Conservation (phyloP, 176 grass and related monocot species). For the Bonia amplexicaulis region DNA sequence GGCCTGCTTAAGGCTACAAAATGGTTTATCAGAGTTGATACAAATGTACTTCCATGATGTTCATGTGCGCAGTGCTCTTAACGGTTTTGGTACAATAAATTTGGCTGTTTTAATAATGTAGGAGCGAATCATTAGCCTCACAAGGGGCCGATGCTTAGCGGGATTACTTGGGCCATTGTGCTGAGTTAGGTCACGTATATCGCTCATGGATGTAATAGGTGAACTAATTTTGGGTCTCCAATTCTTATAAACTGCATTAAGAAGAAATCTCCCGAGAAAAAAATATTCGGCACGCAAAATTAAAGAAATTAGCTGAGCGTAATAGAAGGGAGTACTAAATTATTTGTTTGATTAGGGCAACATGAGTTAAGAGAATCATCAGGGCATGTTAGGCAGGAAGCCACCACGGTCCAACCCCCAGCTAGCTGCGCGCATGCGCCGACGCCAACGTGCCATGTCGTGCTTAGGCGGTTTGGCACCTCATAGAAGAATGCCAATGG, state of each 20-base stretch:
- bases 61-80: background rate
- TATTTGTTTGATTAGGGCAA: background rate
- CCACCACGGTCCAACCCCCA: background rate
- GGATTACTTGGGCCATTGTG: background rate
- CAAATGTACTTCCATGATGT: background rate
- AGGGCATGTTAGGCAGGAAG: conserved; percentile 8
- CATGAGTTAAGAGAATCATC: background rate
- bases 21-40: background rate
- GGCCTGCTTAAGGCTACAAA: background rate
- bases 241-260: background rate
- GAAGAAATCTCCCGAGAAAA: background rate
- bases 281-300: background rate
- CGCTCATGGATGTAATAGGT: conserved; percentile 7
- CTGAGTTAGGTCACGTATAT: background rate
- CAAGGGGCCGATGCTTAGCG: background rate
- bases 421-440: background rate
- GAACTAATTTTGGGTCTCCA: background rate
- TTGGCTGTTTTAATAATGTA: background rate
- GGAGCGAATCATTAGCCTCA: background rate
- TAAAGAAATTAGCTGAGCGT: background rate
- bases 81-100: background rate
- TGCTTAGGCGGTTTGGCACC: background rate
- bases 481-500: background rate
- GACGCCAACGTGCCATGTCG: background rate
- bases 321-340: background rate